Percentiles rank a stretch among this genome's conserved stretches.
These are phyloP conservation scores for Seiridium cupressi DNA, from an alignment of 2,329 filamentous ascomycete species.

Conservation along the genomic window DNA sequence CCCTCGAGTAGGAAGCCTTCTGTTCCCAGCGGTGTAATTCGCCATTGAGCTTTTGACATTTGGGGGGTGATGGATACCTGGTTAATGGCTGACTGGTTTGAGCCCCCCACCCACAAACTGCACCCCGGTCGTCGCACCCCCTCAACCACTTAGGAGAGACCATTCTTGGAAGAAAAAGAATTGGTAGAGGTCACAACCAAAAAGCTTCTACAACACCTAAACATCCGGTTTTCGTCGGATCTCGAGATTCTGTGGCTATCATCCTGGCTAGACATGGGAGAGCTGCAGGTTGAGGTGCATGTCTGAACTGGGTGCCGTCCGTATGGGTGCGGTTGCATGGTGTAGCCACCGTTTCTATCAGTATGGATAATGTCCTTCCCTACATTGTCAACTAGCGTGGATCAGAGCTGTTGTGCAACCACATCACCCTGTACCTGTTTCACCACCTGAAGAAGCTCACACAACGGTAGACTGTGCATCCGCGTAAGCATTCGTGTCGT, in stretches of 20 bases:
- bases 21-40: too few species aligned
- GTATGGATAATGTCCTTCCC: background rate
- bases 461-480: background rate
- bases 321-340: background rate
- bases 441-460: background rate
- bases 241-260: background rate
- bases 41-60: too few species aligned
- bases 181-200: background rate
- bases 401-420: conserved; percentile 5
- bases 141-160: too few species aligned
- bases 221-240: conserved; percentile 4
- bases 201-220: background rate
- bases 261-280: background rate
- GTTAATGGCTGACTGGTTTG: too few species aligned
- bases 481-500: background rate
- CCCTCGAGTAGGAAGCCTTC: too few species aligned
- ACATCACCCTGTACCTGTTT: background rate
- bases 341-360: background rate
- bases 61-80: too few species aligned
- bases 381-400: background rate
- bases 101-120: too few species aligned
- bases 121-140: too few species aligned
- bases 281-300: background rate
- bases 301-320: background rate
- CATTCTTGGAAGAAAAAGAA: background rate